Base-by-base conservation (phyloP, 1,284 basidiomycete species). In the Ustilago bromivora region DNA sequence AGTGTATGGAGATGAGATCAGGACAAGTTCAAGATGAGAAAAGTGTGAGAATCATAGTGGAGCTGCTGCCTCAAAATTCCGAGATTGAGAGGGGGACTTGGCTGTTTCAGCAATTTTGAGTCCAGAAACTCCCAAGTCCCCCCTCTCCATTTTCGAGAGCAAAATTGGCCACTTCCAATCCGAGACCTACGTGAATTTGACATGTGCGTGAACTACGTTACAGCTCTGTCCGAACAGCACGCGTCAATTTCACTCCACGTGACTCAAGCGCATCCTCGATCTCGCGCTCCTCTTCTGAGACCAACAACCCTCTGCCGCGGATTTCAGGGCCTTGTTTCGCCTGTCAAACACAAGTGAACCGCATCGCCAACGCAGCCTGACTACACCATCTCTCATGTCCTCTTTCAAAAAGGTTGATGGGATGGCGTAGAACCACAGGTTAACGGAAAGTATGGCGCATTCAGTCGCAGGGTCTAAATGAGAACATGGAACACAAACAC, bases 321-420 rank as follows among this genome's bases (percentile, higher is more conserved):
- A 17, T 28, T 23, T 31, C 46, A 55, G 53, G 53, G 53, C 40
- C 53, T 51, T 23, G 51, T 53, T 53, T 55, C 53, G 19, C 35
- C 52, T 54, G 34, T 38, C 23, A 51, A 28, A 17, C 28, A 6
- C n/a, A 10, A 12, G 4, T 0, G 49, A 12, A 3, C 23, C 4
- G 11, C 10, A 40, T 2, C 4, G 15, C 10, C 38, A 40, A 40
- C 38, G 2, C 38, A 10, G 0, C 28, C 49, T 51, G 49, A 32
- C 49, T 51, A 51, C 49, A 51, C 23, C 46, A 49, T 49, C 7
- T 49, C 23, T 28, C 23, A 28, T 28, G 23, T 49, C n/a, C 23
- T 8, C n/a, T 49, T 41, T 11, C 10, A 7, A 17, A 49, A 19
- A 11, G 6, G n/a, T 7, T 8, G 46, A 28, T 11, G 46, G 10